Conservation (phyloP, 148 eudicot species). For the Dianthus caryophyllus region DNA sequence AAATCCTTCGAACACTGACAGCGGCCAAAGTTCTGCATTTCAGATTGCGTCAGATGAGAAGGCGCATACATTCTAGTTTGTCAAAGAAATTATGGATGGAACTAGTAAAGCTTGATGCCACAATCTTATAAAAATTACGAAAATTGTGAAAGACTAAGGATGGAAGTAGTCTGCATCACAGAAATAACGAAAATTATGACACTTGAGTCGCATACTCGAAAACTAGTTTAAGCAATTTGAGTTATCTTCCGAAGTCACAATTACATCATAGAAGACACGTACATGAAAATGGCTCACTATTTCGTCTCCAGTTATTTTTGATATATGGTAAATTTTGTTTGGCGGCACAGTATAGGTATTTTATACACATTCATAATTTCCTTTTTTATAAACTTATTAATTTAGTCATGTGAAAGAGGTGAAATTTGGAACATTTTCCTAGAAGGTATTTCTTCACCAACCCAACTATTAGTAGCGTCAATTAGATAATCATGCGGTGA, state of each 20-base stretch:
- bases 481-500: not conserved
- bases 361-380: too few relatives aligned
- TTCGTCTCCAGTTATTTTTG: not conserved
- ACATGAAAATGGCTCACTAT: not conserved
- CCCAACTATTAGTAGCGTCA: not conserved
- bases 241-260: too few relatives aligned
- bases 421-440: not conserved
- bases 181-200: too few relatives aligned
- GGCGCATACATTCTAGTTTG: not conserved
- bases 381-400: too few relatives aligned
- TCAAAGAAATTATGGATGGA: slow-evolving; percentile 1
- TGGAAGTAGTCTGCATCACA: too few relatives aligned
- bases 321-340: not conserved
- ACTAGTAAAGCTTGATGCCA: not conserved
- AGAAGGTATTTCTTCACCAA: not conserved
- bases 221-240: too few relatives aligned
- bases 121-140: too few relatives aligned
- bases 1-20: slow-evolving; percentile 37
- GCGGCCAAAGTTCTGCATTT: slow-evolving; percentile 42
- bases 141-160: too few relatives aligned
- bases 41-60: slow-evolving; percentile 6
- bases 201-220: too few relatives aligned
- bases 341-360: not conserved
- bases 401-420: too few relatives aligned
- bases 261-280: not conserved